Conservation (phyloP, 805 yeast species). For the Wickerhamomyces tratensis region DNA sequence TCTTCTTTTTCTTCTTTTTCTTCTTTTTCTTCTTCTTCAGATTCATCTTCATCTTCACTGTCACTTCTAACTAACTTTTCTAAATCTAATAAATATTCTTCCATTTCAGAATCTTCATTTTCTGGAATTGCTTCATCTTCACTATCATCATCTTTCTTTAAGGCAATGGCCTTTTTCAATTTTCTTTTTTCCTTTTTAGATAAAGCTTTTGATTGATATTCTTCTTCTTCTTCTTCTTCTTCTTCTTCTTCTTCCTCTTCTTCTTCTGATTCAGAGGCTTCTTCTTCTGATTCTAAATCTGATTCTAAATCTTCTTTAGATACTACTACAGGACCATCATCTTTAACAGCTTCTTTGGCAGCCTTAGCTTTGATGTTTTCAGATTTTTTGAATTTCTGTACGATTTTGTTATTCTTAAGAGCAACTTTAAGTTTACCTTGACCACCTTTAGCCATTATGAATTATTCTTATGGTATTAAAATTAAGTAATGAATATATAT, state of each 20-base stretch:
- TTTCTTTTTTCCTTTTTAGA: constrained; percentile 59
- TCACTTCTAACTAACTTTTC: constrained; percentile 50
- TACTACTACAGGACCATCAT: constrained; percentile 22
- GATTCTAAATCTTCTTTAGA: constrained; percentile 20
- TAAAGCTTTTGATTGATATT: constrained; percentile 38
- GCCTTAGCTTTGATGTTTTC: constrained; percentile 9
- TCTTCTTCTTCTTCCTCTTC: constrained; percentile 8
- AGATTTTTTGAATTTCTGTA: not conserved
- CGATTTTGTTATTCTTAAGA: constrained; percentile 5
- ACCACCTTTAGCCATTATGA: constrained; percentile 4
- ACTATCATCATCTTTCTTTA: constrained; percentile 17
- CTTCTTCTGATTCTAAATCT: constrained; percentile 10
- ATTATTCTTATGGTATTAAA: too few relatives aligned
- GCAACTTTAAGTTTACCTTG: constrained; percentile 18
- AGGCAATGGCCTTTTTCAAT: constrained; percentile 34
- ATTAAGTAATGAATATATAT: too few relatives aligned
- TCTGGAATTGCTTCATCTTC: constrained; percentile 32
- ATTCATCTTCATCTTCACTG: constrained; percentile 25
- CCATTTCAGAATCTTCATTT: constrained; percentile 35
- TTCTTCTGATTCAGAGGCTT: not conserved
- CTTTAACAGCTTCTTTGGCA: constrained; percentile 9
- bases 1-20: constrained; percentile 32
- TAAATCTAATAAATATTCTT: constrained; percentile 35
- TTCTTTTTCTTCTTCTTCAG: constrained; percentile 28
- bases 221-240: constrained; percentile 18